These are phyloP conservation scores for Solanum pennellii DNA, from an alignment of 257 asterid species.

Conservation along the genomic window DNA sequence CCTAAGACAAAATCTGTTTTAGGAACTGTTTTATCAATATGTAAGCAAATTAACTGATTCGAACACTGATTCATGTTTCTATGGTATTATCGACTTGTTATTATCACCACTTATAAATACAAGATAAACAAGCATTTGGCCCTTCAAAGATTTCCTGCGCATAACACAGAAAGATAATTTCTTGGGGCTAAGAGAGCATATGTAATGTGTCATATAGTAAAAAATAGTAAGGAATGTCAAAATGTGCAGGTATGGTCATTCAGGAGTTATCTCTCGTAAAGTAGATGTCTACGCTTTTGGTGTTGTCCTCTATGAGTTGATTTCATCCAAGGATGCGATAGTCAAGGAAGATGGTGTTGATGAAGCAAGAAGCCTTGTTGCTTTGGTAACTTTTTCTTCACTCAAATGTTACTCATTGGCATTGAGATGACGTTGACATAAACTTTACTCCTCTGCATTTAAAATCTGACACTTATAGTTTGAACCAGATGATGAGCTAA, in stretches of 20 bases:
- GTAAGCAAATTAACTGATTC: background rate
- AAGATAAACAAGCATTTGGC: background rate
- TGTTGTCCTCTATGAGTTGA: conserved; percentile 76
- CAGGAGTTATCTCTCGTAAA: conserved; percentile 76
- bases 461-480: background rate
- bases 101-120: background rate
- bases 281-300: conserved; percentile 92
- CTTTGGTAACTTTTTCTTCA: conserved; percentile 33
- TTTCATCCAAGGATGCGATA: conserved; percentile 84
- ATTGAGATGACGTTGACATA: background rate
- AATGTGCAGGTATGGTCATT: conserved; percentile 75
- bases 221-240: background rate
- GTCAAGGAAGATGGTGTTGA: conserved; percentile 39
- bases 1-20: background rate
- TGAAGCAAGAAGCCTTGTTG: conserved; percentile 79
- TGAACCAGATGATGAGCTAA: background rate
- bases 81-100: background rate
- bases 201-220: background rate
- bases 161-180: too few relatives aligned
- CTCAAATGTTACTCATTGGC: background rate
- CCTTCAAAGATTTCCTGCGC: background rate
- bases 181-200: background rate
- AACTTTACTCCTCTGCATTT: background rate
- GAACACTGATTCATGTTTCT: background rate
- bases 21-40: background rate